Percentiles rank a stretch among this genome's conserved stretches.
Evolutionary conservation across 2,329 filamentous ascomycete genomes (phyloP).

Genomic region (Colletotrichum sp.): DNA sequence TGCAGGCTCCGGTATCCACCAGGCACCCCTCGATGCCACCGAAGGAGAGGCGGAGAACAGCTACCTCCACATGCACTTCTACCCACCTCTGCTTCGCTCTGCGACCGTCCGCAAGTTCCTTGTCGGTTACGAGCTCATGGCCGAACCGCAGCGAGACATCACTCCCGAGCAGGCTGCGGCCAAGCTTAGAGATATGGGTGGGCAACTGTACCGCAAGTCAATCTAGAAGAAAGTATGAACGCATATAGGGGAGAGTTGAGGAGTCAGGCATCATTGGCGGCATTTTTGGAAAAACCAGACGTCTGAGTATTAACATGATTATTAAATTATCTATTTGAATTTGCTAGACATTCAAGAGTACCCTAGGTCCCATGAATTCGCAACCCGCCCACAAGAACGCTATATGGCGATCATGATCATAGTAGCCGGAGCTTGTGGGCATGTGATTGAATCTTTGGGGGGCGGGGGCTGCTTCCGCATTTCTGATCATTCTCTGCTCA

Average conservation of each 20-base stretch:
- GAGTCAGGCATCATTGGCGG: not conserved
- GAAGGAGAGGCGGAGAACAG: conserved; percentile 85
- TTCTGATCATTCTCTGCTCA: not conserved
- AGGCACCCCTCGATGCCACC: conserved; percentile 85
- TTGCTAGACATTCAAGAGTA: not conserved
- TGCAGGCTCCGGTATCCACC: conserved; percentile 87
- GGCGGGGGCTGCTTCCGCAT: not conserved
- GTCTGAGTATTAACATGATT: not conserved
- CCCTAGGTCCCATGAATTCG: too few relatives aligned
- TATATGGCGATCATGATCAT: too few relatives aligned
- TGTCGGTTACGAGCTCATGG: conserved; percentile 95
- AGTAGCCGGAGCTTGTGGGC: too few relatives aligned
- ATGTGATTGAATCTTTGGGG: too few relatives aligned
- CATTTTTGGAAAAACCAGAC: not conserved
- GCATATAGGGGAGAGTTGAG: not conserved
- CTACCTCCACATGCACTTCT: conserved; percentile 97
- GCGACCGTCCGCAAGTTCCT: conserved; percentile 96
- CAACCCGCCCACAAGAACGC: too few relatives aligned
- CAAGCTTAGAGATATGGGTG: conserved; percentile 75
- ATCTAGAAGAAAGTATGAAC: conserved; percentile 31
- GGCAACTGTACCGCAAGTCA: conserved; percentile 81
- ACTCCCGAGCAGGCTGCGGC: conserved; percentile 94
- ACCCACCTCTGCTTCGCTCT: conserved; percentile 88
- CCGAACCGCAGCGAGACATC: conserved; percentile 97
- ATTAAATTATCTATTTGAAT: not conserved